Evolutionary conservation across 1,284 basidiomycete species (phyloP).

Genomic region (Vanrija humicola): DNA sequence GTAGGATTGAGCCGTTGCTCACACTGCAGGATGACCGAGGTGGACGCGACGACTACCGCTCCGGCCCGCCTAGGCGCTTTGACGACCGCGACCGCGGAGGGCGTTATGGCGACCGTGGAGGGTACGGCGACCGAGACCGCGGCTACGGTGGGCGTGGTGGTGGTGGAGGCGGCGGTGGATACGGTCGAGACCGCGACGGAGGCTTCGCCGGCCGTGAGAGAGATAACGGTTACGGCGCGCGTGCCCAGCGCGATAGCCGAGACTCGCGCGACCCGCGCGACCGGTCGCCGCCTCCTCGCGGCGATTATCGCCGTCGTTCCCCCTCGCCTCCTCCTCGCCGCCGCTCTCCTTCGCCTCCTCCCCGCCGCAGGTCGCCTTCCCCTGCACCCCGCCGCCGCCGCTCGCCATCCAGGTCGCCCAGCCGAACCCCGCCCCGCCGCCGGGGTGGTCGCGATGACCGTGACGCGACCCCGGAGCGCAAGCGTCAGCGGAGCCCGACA

Average conservation of each 20-base stretch:
- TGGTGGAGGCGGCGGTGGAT: constrained; percentile 1
- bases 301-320: background rate
- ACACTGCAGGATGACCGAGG: constrained; percentile 4
- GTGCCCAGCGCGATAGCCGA: background rate
- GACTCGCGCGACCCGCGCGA: background rate
- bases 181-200: constrained; percentile 9
- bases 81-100: background rate
- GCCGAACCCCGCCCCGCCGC: background rate
- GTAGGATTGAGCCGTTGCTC: background rate
- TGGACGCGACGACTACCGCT: background rate
- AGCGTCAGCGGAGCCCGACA: background rate
- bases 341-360: too few species aligned
- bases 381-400: background rate
- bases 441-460: background rate
- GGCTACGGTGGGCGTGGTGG: constrained; percentile 1
- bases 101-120: background rate
- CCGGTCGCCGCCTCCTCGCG: background rate
- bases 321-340: background rate
- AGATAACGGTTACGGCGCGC: constrained; percentile 9
- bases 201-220: constrained; percentile 8
- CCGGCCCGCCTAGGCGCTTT: background rate
- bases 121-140: background rate
- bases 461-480: background rate
- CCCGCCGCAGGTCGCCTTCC: background rate
- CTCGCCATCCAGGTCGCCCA: background rate